These are phyloP conservation scores for Leucocoprinus birnbaumii DNA, from an alignment of 768 basidiomycete species.

Conservation along the genomic window DNA sequence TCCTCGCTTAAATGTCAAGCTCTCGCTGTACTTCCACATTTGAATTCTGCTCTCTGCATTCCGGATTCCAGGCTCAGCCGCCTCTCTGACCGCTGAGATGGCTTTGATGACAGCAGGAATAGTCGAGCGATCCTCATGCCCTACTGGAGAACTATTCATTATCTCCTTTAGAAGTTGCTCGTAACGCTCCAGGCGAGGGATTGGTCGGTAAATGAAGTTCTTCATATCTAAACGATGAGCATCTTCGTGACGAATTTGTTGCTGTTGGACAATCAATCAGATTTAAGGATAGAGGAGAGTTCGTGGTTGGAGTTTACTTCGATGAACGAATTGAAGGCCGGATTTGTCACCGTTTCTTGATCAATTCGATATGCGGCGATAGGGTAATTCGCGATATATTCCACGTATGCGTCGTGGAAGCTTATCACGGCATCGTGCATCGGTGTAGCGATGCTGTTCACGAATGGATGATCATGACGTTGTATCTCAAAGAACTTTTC, in stretches of 20 bases:
- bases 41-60: slow-evolving; percentile 88
- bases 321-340: slow-evolving; percentile 76
- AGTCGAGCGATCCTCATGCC: slow-evolving; percentile 77
- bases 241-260: slow-evolving; percentile 56
- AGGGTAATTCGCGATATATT: slow-evolving; percentile 92
- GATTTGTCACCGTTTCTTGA: slow-evolving; percentile 82
- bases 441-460: slow-evolving; percentile 78
- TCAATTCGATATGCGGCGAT: slow-evolving; percentile 87
- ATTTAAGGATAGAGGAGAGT: too few species aligned
- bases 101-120: slow-evolving; percentile 87
- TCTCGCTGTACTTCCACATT: slow-evolving; percentile 81
- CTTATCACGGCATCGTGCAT: slow-evolving; percentile 88
- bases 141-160: slow-evolving; percentile 66
- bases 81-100: slow-evolving; percentile 83
- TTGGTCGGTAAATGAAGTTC: slow-evolving; percentile 88
- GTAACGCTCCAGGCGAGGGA: slow-evolving; percentile 87
- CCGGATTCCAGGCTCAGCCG: slow-evolving; percentile 82
- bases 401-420: slow-evolving; percentile 90
- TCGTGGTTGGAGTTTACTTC: slow-evolving; percentile 66
- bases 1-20: slow-evolving; percentile 76
- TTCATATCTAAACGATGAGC: slow-evolving; percentile 89
- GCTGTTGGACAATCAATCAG: not conserved
- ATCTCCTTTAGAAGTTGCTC: slow-evolving; percentile 81
- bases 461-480: slow-evolving; percentile 79
- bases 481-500: slow-evolving; percentile 85